phyloP scores from a whole-genome alignment of 1,139 yeast genomes.

The Magnusiomyces paraingens region DNA sequence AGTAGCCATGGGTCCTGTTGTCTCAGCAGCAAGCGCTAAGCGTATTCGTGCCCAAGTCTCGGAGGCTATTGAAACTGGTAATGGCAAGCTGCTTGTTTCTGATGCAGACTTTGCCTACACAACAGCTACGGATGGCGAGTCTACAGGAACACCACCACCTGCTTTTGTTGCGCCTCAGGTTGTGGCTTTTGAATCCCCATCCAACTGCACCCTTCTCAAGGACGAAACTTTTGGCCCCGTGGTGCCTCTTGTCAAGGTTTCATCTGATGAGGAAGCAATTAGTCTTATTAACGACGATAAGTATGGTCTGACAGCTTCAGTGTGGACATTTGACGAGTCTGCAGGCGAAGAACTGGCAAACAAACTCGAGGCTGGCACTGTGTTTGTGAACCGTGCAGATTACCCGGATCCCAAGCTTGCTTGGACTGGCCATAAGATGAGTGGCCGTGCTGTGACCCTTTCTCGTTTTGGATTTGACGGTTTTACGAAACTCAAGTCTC shows the following conservation, averaged over 20 bases:
- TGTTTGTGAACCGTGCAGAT: conserved; percentile 81
- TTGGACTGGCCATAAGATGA: conserved; percentile 75
- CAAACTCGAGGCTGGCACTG: conserved; percentile 72
- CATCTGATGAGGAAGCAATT: conserved; percentile 36
- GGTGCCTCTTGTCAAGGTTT: conserved; percentile 37
- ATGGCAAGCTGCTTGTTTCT: conserved; percentile 66
- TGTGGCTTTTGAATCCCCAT: conserved; percentile 58
- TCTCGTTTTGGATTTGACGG: conserved; percentile 33
- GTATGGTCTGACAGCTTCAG: conserved; percentile 49
- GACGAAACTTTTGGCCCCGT: conserved; percentile 71
- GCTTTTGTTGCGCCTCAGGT: conserved; percentile 73
- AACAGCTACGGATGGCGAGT: conserved; percentile 24
- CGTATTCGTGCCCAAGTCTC: conserved; percentile 65
- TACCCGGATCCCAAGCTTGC: conserved; percentile 75
- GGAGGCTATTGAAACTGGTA: conserved; percentile 55
- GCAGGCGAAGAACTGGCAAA: conserved; percentile 58
- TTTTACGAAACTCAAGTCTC: conserved; percentile 34
- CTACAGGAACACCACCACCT: conserved; percentile 42
- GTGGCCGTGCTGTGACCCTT: conserved; percentile 61
- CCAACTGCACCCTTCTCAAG: conserved; percentile 56
- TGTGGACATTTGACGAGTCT: conserved; percentile 46
- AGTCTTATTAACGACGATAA: conserved; percentile 33
- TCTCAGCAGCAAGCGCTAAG: conserved; percentile 64
- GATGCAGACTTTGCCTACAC: conserved; percentile 42
- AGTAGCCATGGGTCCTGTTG: conserved; percentile 73